Conservation (phyloP, 2,329 filamentous ascomycete species). For the Aspergillus nomiae region DNA sequence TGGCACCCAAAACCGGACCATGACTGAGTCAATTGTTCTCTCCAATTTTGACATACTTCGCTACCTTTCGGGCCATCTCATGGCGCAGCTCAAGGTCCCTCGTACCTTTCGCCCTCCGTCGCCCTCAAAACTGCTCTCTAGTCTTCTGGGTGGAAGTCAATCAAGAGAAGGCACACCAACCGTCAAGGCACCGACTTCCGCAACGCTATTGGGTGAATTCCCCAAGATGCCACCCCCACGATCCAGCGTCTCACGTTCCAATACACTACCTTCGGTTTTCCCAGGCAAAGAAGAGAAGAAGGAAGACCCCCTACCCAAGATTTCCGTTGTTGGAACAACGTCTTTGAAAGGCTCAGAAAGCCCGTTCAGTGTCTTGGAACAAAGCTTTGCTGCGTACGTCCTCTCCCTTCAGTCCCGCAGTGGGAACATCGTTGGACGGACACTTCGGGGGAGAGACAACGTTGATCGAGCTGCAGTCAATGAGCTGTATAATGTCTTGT, state of each 20-base stretch:
- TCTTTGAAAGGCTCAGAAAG: conserved; percentile 58
- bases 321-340: conserved; percentile 57
- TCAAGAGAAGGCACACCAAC: conserved; percentile 30
- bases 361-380: conserved; percentile 73
- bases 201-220: conserved; percentile 45
- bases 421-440: conserved; percentile 80
- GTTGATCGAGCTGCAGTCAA: conserved; percentile 82
- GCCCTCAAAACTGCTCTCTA: conserved; percentile 87
- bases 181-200: conserved; percentile 37
- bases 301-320: conserved; percentile 33
- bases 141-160: conserved; percentile 66
- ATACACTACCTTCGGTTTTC: conserved; percentile 46
- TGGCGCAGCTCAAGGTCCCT: conserved; percentile 60
- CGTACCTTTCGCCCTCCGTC: conserved; percentile 76
- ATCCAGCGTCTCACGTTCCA: conserved; percentile 44
- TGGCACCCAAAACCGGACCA: conserved; percentile 53
- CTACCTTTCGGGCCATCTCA: conserved; percentile 64
- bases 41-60: conserved; percentile 78
- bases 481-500: conserved; percentile 83
- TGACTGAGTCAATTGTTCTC: conserved; percentile 67
- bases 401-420: conserved; percentile 81
- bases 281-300: conserved; percentile 51
- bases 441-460: conserved; percentile 67
- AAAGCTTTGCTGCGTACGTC: conserved; percentile 81
- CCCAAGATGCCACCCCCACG: conserved; percentile 45